A percentile compares a stretch with the other conserved stretches of the same genome.
phyloP scores from a whole-genome alignment of 1,139 yeast genomes.

The Debaryomyces sp. region DNA sequence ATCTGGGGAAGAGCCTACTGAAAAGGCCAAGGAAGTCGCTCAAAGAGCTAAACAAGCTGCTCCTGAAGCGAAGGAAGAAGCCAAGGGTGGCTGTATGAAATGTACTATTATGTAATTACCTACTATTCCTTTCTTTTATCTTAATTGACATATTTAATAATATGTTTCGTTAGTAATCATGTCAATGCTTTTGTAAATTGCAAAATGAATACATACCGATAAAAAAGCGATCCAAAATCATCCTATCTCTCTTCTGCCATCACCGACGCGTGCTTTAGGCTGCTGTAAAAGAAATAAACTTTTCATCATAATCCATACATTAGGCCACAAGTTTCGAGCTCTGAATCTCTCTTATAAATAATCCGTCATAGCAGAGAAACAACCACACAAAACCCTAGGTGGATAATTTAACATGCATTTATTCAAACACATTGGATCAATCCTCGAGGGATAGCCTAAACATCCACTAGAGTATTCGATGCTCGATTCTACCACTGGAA shows the following conservation, averaged over 20 bases:
- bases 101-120: conserved; percentile 17
- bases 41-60: conserved; percentile 23
- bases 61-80: conserved; percentile 24
- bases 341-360: not conserved
- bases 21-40: conserved; percentile 11
- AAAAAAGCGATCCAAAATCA: conserved; percentile 8
- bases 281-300: not conserved
- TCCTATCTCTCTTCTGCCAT: conserved; percentile 8
- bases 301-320: not conserved
- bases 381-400: not conserved
- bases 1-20: conserved; percentile 8
- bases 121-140: not conserved
- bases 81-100: conserved; percentile 27
- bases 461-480: not conserved
- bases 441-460: conserved; percentile 13
- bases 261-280: not conserved
- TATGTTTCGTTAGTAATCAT: not conserved
- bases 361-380: not conserved
- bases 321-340: not conserved
- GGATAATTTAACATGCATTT: conserved; percentile 7
- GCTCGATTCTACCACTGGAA: not conserved
- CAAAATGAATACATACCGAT: conserved; percentile 5
- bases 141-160: not conserved
- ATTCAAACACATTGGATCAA: conserved; percentile 10
- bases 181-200: not conserved